Base-by-base conservation (phyloP, 2,329 filamentous ascomycete genomes). In the Bipolaris bicolor region DNA sequence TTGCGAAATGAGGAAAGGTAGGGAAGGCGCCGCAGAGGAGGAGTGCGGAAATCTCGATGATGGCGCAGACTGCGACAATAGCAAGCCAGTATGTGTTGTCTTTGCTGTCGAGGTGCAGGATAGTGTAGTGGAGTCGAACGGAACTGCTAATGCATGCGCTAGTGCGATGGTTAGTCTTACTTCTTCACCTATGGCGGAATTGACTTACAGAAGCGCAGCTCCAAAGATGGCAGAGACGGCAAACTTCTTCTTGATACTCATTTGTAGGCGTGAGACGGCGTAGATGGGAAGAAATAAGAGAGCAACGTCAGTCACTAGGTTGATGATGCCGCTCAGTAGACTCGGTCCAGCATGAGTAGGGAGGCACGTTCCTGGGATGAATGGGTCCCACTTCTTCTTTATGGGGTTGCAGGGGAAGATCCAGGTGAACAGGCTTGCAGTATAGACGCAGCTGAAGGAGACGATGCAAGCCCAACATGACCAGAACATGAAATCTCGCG, bases 331-430 rank as follows among this genome's bases (percentile, higher is more conserved):
- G 10, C 54, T 56, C 16, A 49, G 47, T 13, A 40, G 26, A 29
- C 36, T 50, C 16, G 29, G 60, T 53, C 36, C 15, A 9, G 47
- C 59, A 4, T 40, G 34, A 24, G 61, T 55, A 34, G 64, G 60
- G 43, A 66, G 61, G 40, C 69, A 71, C 24, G 60, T 58, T 7
- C 66, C 68, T 0, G 55, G 41, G n/a, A 56, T 26, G 3, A 54
- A 50, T 0, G 64, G 59, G 11, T 62, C 45, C 60, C 62, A 69
- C 22, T 66, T 65, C 47, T 69, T 64, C 13, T 48, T 48, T n/a
- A 49, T 43, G 7, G 60, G 67, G 15, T 37, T 51, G 52, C 58
- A 68, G 54, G 62, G 36, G 39, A 52, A 52, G 11, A 52, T 24
- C 40, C 49, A 52, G 18, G 43, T 45, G 49, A 45, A 26, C 7